A percentile compares a stretch with the other conserved stretches of the same genome.
phyloP scores from a whole-genome alignment of 306 rosid species.

The Dryas alaskensis region DNA sequence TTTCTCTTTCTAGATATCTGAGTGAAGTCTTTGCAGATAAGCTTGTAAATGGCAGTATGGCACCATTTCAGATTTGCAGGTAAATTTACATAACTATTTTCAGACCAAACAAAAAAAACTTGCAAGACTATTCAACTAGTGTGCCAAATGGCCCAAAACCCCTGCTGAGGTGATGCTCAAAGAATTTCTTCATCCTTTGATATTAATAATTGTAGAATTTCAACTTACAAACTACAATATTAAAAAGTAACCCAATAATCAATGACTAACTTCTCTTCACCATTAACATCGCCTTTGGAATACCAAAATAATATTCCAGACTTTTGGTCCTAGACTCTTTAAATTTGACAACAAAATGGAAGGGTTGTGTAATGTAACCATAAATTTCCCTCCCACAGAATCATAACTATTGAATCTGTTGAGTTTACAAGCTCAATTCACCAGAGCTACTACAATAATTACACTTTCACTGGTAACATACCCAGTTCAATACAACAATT shows the following conservation, averaged over 20 bases:
- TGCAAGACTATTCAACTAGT: too few species aligned
- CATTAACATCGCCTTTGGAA: neutral
- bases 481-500: constrained; percentile 2
- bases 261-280: neutral
- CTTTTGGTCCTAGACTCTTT: neutral
- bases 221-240: neutral
- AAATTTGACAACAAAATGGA: neutral
- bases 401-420: neutral
- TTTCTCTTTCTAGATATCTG: too few species aligned
- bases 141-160: too few species aligned
- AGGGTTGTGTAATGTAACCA: neutral
- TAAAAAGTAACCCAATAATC: neutral
- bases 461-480: constrained; percentile 9
- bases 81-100: neutral
- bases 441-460: constrained; percentile 16
- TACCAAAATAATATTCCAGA: neutral
- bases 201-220: neutral
- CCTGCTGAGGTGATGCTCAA: neutral
- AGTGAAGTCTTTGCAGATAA: too few species aligned
- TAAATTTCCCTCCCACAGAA: neutral
- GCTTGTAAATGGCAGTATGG: too few species aligned
- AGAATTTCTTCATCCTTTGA: neutral
- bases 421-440: neutral
- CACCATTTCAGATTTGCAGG: neutral
- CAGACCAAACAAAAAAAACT: too few species aligned